Evolutionary conservation across 805 yeast genomes (phyloP), one percentile per base, ranked within the genome.

Genomic region (Kodamaea kakaduensis): DNA sequence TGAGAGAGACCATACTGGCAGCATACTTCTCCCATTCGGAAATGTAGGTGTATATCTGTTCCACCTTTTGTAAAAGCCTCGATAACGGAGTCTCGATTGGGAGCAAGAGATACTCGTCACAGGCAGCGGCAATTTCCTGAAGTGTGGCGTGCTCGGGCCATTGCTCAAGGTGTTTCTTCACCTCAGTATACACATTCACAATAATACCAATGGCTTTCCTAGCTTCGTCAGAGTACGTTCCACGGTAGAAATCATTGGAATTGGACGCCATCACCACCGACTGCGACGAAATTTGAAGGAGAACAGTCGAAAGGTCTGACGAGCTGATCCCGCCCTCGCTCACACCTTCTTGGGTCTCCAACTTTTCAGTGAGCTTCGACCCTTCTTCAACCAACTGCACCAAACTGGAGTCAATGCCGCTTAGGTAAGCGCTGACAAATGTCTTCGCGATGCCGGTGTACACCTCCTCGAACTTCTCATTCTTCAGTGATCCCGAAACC

Each of bases 91-190:
- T 76, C 19, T 67, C 62, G 2, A 79, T 67, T 0, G 95, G 75
- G 48, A 67, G 81, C 3, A 58, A 57, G 38, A 84, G 56, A 40
- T 83, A 74, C 52, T 89, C 97, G 10, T 68, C 59, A 44, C 84
- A 73, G 6, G 81, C 77, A 41, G 81, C 64, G 24, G 64, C 55
- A 31, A 90, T 68, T 14, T 82, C 86, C 38, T 72, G 80, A 33
- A 93, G 61, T 0, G 95, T 87, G 0, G 93, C 93, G 64, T 94
- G 96, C 49, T 94, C 98, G 0, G 97, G 97, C 96, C 96, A 93
- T 50, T 79, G 77, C 17, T 58, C 59, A 9, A 82, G 55, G 9
- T 86, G 56, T 3, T 59, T 61, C 6, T 54, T 44, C 3, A 78
- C 76, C 10, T 49, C 45, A 5, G 38, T 40, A 25, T 52, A 42